Evolutionary conservation across 225 moss, liverwort and hornwort species (phyloP).

Genomic region (Physcomitrium patens): DNA sequence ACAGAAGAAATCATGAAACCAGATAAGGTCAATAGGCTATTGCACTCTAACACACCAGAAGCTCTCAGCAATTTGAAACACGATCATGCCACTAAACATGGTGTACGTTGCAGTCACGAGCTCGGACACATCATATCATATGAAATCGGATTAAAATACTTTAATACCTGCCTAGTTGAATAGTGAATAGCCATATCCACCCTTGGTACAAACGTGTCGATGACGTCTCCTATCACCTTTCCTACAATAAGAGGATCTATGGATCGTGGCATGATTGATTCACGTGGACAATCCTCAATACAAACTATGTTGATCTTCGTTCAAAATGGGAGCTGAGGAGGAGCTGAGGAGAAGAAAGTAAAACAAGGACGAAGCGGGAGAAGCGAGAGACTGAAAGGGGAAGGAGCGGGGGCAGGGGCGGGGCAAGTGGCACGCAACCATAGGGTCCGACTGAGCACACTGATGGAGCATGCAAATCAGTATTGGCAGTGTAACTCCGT

Average conservation of each 20-base stretch:
- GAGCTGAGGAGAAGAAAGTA: no score
- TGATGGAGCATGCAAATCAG: constrained; percentile 7
- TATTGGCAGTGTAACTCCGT: constrained; percentile 14
- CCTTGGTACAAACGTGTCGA: constrained; percentile 82
- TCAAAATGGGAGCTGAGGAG: not conserved
- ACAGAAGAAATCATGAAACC: no score
- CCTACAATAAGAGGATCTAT: constrained; percentile 96
- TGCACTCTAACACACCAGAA: no score
- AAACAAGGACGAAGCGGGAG: no score
- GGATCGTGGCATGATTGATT: constrained; percentile 74
- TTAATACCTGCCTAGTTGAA: constrained; percentile 62
- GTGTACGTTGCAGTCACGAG: not conserved
- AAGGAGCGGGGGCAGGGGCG: not conserved
- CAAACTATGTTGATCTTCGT: not conserved
- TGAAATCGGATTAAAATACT: not conserved
- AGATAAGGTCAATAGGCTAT: no score
- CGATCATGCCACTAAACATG: not conserved
- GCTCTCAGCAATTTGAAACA: no score
- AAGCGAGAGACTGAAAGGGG: no score
- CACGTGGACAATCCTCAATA: not conserved
- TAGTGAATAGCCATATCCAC: constrained; percentile 84
- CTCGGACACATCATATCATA: not conserved
- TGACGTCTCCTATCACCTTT: constrained; percentile 88
- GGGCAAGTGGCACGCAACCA: constrained; percentile 31
- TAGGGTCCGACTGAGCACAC: constrained; percentile 19